These are phyloP conservation scores for Fraxinus velutina DNA, from an alignment of 305 asterid species.

Conservation along the genomic window DNA sequence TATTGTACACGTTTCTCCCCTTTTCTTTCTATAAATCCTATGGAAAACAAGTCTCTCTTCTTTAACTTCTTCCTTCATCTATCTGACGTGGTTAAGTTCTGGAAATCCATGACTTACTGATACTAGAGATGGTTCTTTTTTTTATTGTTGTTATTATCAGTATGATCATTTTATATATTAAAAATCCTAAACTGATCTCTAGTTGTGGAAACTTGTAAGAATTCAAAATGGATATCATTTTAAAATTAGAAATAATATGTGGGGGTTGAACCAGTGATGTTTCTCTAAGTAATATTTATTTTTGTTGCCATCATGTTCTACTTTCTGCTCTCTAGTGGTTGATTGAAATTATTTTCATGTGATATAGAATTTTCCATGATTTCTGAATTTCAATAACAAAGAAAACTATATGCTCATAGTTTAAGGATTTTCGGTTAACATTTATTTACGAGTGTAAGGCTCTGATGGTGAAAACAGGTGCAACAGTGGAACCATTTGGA, in stretches of 20 bases:
- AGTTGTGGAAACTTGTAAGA: neutral
- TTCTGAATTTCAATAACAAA: neutral
- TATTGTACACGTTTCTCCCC: neutral
- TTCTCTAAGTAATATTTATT: neutral
- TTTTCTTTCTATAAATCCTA: neutral
- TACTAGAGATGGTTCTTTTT: neutral
- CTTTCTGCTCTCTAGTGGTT: neutral
- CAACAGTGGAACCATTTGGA: conserved; percentile 92
- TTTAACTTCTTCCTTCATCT: neutral
- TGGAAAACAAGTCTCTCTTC: neutral
- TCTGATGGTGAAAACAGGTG: conserved; percentile 60
- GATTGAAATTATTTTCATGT: neutral
- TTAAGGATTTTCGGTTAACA: neutral
- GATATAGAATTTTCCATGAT: neutral
- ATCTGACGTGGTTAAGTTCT: neutral
- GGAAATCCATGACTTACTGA: neutral
- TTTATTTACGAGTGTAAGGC: conserved; percentile 22
- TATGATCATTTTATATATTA: neutral
- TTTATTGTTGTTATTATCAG: neutral
- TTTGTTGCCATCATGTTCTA: neutral
- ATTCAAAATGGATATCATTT: neutral
- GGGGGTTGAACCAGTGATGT: neutral
- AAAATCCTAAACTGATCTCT: neutral
- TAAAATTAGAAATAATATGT: neutral
- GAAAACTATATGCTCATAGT: neutral